phyloP scores from a whole-genome alignment of 805 yeast species.

The Sugiyamaella chiloensis region DNA sequence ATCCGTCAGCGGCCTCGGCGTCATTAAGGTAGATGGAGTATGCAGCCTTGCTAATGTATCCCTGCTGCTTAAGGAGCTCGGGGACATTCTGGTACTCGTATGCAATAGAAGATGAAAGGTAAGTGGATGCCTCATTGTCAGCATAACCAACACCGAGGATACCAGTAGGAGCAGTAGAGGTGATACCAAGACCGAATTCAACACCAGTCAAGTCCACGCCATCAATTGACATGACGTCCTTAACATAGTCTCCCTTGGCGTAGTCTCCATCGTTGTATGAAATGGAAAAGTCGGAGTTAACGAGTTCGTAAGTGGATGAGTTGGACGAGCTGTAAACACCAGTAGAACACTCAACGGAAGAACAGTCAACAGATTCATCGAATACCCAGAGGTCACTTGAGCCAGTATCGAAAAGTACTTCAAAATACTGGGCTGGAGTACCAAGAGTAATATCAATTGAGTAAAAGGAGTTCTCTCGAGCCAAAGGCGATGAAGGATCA shows the following conservation, averaged over 20 bases:
- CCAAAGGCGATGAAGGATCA: background rate
- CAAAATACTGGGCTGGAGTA: slow-evolving; percentile 49
- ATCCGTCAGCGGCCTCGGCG: slow-evolving; percentile 34
- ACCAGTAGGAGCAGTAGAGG: slow-evolving; percentile 36
- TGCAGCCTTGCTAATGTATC: slow-evolving; percentile 39
- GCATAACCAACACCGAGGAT: slow-evolving; percentile 27
- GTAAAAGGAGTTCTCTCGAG: slow-evolving; percentile 9
- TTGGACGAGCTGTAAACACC: slow-evolving; percentile 2
- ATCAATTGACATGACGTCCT: slow-evolving; percentile 52
- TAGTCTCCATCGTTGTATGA: slow-evolving; percentile 36
- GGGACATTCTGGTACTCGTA: slow-evolving; percentile 33
- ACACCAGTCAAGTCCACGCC: slow-evolving; percentile 42
- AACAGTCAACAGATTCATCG: background rate
- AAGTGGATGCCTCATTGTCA: slow-evolving; percentile 22
- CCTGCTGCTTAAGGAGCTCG: slow-evolving; percentile 35
- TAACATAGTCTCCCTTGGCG: slow-evolving; percentile 52
- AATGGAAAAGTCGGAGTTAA: slow-evolving; percentile 20
- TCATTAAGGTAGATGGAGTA: slow-evolving; percentile 47
- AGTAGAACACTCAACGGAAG: background rate
- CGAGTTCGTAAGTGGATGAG: slow-evolving; percentile 20
- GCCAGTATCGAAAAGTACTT: slow-evolving; percentile 63
- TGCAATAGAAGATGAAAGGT: background rate
- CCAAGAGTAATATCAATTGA: slow-evolving; percentile 41
- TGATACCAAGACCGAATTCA: slow-evolving; percentile 3
- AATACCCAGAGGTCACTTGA: slow-evolving; percentile 63